These are phyloP conservation scores for Sphagnurus paluster DNA, from an alignment of 1,284 basidiomycete species.

Conservation along the genomic window DNA sequence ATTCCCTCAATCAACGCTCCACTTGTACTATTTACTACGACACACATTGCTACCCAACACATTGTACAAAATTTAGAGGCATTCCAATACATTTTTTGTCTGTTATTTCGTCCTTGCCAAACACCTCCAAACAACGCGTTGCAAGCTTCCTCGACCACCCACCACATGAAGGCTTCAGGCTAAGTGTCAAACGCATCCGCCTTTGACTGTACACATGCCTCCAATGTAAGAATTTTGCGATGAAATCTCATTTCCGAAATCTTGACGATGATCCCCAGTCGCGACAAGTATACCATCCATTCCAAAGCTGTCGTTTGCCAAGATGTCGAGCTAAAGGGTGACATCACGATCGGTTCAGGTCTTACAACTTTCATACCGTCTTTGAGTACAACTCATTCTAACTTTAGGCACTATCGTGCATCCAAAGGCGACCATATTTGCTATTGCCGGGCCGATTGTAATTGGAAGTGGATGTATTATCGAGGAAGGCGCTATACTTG, in stretches of 20 bases:
- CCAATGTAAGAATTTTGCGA: slow-evolving; percentile 14
- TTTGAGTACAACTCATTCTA: not conserved
- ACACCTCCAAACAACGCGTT: too few species aligned
- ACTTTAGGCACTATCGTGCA: slow-evolving; percentile 82
- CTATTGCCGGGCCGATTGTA: slow-evolving; percentile 82
- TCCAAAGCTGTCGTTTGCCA: slow-evolving; percentile 84
- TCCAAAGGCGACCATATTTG: slow-evolving; percentile 89
- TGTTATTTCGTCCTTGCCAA: too few species aligned
- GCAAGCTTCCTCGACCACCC: too few species aligned
- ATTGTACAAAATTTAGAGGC: too few species aligned
- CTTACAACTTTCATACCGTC: slow-evolving; percentile 4
- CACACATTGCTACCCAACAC: too few species aligned
- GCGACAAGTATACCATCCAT: slow-evolving; percentile 77
- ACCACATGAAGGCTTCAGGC: too few species aligned
- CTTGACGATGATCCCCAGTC: slow-evolving; percentile 40
- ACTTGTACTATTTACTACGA: too few species aligned
- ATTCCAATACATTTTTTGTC: too few species aligned
- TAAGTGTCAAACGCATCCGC: too few species aligned
- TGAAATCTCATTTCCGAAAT: not conserved
- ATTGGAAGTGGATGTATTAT: slow-evolving; percentile 89
- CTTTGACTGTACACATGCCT: slow-evolving; percentile 18
- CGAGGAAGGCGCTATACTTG: slow-evolving; percentile 86
- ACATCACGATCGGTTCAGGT: slow-evolving; percentile 88
- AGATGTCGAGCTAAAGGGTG: slow-evolving; percentile 87
- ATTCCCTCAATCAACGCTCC: too few species aligned